These are phyloP conservation scores for Abrus precatorius DNA, from an alignment of 306 rosid genomes.

Conservation along the genomic window DNA sequence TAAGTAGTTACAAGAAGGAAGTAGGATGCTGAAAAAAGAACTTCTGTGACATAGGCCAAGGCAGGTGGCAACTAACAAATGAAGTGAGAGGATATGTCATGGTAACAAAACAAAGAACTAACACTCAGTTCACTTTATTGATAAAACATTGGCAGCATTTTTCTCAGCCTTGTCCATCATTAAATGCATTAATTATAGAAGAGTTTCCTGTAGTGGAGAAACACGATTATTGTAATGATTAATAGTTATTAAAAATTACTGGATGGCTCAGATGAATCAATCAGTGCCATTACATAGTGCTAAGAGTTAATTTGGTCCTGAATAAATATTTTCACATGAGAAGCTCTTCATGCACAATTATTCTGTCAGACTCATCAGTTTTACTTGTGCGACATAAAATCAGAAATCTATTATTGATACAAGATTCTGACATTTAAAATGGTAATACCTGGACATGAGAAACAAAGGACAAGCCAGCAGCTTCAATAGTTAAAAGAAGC, in stretches of 20 bases:
- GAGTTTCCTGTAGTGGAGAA: conserved; percentile 2
- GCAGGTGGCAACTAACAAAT: conserved; percentile 6
- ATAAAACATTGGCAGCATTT: conserved; percentile 14
- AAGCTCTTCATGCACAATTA: conserved; percentile 35
- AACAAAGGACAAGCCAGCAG: conserved; percentile 96
- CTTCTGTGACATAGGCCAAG: conserved; percentile 3
- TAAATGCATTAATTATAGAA: conserved; percentile 8
- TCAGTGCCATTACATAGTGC: conserved; percentile 18
- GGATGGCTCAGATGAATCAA: conserved; percentile 40
- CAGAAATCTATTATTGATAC: conserved; percentile 29
- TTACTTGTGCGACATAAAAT: conserved; percentile 20
- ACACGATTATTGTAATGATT: conserved; percentile 7
- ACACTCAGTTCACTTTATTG: conserved; percentile 1
- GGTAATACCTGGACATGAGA: conserved; percentile 94
- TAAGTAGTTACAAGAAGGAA: conserved; percentile 17
- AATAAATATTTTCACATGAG: conserved; percentile 36
- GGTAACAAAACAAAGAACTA: conserved; percentile 16
- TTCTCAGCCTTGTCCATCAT: conserved; percentile 27
- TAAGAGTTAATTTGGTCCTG: conserved; percentile 16
- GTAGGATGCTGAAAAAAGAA: conserved; percentile 7
- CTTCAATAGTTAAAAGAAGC: conserved; percentile 94
- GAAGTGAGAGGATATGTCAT: conserved; percentile 13
- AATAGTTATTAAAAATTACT: neutral
- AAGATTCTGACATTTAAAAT: conserved; percentile 40
- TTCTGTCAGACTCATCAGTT: conserved; percentile 35